Base-by-base conservation (phyloP, 176 grass and related monocot species). In the Cenchrus fungigraminus region DNA sequence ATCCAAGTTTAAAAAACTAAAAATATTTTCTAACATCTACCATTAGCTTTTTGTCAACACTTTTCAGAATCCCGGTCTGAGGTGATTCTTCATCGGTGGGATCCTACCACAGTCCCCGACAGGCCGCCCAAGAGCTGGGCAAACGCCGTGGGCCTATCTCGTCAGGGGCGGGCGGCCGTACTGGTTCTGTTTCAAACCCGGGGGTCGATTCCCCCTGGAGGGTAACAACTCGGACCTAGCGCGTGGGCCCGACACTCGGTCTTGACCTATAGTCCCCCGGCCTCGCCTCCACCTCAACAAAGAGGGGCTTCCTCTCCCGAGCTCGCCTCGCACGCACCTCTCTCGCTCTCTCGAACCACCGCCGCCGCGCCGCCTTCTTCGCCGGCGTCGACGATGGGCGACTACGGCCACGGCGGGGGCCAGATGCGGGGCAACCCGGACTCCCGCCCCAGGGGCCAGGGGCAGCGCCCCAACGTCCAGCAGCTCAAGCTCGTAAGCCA, bases 401-500 rank as follows among this genome's bases (percentile, higher is more conserved):
- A 98, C 78, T 92, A 88, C 80, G 94, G 91, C 64, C 90, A 89
- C 40, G 83, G 80, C 89, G 85, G 91, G 85, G 85, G 91, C 74
- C 79, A 31, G 87, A 87, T 91, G 89, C 89, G 93, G 78, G 83
- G 83, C 34, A 91, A 91, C 84, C 74, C 61, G 72, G 94, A 98
- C 40, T 82, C 87, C 12, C 93, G 96, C 62, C 60, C 93, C 74
- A 92, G 93, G 85, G 91, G 87, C 12, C 87, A 90, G 88, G 90
- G 88, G 56, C 92, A 82, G 67, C 80, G 95, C 71, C 90, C 87
- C 72, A 97, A 97, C 78, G 92, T 93, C 32, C 92, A 95, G 77
- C 92, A 95, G 89, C 84, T 97, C 63, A 97, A 97, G 80, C 88
- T 95, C 34, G 95, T 97, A 85, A 80, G 70, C 9, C 53, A 19